These are phyloP conservation scores for Suhomyces yuchorum DNA, from an alignment of 1,139 yeast species.

Conservation along the genomic window DNA sequence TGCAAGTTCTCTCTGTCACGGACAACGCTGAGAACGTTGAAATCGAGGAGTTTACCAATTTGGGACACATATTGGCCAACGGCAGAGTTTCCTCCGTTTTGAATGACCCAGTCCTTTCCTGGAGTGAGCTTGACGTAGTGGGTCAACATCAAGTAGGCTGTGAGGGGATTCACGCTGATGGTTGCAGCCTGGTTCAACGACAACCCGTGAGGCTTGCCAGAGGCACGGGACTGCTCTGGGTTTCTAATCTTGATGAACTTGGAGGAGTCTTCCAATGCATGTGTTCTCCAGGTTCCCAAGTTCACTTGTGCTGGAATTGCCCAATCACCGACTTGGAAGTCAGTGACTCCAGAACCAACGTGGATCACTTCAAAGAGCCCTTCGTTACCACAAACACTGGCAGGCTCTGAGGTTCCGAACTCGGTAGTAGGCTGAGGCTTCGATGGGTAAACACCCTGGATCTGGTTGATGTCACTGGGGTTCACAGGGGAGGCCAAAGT, in stretches of 20 bases:
- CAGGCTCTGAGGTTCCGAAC: constrained; percentile 56
- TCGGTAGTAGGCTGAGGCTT: constrained; percentile 59
- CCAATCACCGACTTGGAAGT: constrained; percentile 78
- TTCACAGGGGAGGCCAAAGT: constrained; percentile 87
- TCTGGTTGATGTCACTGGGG: constrained; percentile 88
- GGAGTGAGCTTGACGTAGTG: constrained; percentile 61
- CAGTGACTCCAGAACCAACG: constrained; percentile 58
- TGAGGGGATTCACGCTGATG: constrained; percentile 85
- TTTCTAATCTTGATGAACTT: constrained; percentile 57
- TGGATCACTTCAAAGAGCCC: constrained; percentile 85
- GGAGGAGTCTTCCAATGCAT: constrained; percentile 55
- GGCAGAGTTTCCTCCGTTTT: constrained; percentile 95
- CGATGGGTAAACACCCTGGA: constrained; percentile 94
- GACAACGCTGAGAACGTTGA: constrained; percentile 83
- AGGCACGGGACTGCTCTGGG: constrained; percentile 36
- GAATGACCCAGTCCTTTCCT: constrained; percentile 89
- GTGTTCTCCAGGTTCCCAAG: constrained; percentile 95
- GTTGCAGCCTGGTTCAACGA: constrained; percentile 79
- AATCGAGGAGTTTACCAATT: constrained; percentile 74
- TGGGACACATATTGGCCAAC: constrained; percentile 96
- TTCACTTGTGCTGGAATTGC: constrained; percentile 81
- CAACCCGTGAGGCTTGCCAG: constrained; percentile 44
- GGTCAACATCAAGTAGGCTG: constrained; percentile 88
- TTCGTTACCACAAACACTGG: constrained; percentile 89
- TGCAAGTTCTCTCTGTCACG: constrained; percentile 81